phyloP scores from a whole-genome alignment of 1,284 basidiomycete genomes.

The Termitomyces sp. region DNA sequence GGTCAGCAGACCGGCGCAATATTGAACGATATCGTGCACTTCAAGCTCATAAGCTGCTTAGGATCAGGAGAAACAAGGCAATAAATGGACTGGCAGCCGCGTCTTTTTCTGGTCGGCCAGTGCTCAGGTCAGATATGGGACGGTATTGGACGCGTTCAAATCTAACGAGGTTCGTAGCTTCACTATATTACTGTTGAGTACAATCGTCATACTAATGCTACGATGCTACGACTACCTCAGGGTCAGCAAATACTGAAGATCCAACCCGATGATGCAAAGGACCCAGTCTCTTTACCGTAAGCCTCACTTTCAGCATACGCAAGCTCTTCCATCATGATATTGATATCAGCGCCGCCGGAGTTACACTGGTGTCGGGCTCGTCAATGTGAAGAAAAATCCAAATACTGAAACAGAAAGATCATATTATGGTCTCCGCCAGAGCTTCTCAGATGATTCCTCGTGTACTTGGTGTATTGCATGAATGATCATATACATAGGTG shows the following conservation, averaged over 20 bases:
- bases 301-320: neutral
- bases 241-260: constrained; percentile 19
- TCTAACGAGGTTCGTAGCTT: constrained; percentile 16
- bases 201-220: neutral
- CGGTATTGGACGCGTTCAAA: constrained; percentile 15
- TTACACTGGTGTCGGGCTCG: constrained; percentile 12
- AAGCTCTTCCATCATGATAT: neutral
- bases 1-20: neutral
- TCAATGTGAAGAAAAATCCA: neutral
- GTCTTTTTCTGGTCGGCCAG: constrained; percentile 22
- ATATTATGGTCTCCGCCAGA: neutral
- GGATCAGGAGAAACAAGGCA: constrained; percentile 5
- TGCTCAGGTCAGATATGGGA: constrained; percentile 20
- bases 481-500: neutral
- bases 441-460: neutral
- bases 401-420: neutral
- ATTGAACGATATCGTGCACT: neutral
- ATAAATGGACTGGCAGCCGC: constrained; percentile 17
- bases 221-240: constrained; percentile 2
- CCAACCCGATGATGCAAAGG: constrained; percentile 14
- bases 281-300: constrained; percentile 19
- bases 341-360: constrained; percentile 16
- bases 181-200: neutral
- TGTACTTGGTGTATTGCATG: neutral
- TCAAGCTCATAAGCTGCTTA: neutral